Percentiles rank a stretch among this genome's conserved stretches.
These are phyloP conservation scores for Magnolia kwangsiensis DNA, from an alignment of 164 flowering plant species.

Conservation along the genomic window DNA sequence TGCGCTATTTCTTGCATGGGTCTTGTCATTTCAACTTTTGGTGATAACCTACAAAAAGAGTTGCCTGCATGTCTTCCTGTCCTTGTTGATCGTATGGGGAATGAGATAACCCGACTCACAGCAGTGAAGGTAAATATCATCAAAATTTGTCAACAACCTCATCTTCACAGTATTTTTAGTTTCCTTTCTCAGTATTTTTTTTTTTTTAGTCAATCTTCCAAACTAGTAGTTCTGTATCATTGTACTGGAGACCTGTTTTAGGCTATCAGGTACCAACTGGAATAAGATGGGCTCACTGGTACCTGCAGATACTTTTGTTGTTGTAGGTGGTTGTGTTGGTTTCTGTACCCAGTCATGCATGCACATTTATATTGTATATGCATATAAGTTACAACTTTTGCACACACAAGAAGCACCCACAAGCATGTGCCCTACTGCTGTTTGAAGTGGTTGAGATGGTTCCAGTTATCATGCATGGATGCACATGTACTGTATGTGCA, in stretches of 20 bases:
- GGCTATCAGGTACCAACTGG: background rate
- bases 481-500: background rate
- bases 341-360: too few species aligned
- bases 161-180: background rate
- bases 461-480: background rate
- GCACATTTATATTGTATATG: too few species aligned
- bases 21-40: slow-evolving; percentile 88
- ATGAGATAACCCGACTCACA: slow-evolving; percentile 98
- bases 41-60: slow-evolving; percentile 74
- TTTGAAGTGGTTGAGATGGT: too few species aligned
- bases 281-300: background rate
- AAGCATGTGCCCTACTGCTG: too few species aligned
- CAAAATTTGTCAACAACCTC: background rate
- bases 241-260: background rate
- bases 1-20: slow-evolving; percentile 99
- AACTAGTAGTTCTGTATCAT: background rate
- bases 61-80: slow-evolving; percentile 90
- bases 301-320: too few species aligned
- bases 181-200: background rate
- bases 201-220: background rate
- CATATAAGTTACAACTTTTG: too few species aligned
- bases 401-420: too few species aligned
- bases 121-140: slow-evolving; percentile 82
- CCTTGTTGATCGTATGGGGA: slow-evolving; percentile 98
- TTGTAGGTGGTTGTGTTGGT: too few species aligned